A percentile compares a stretch with the other conserved stretches of the same genome.
These are phyloP conservation scores for Nitzschia sp. DNA, from an alignment of 108 stramenopile genomes.

Conservation along the genomic window DNA sequence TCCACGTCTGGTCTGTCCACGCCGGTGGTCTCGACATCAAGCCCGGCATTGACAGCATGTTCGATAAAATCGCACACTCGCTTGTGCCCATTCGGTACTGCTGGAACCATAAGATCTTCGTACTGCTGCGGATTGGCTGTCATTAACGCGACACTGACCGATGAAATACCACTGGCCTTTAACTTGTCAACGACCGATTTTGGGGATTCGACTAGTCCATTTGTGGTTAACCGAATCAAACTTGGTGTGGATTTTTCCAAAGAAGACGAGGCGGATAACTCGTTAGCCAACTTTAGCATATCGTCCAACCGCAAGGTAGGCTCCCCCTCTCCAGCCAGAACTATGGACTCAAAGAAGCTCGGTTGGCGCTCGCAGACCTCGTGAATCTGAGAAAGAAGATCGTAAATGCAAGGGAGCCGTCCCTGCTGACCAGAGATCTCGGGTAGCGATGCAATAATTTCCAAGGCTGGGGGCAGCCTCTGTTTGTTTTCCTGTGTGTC, in stretches of 20 bases:
- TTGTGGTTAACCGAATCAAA: constrained; percentile 46
- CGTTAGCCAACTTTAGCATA: constrained; percentile 31
- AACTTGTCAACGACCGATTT: constrained; percentile 10
- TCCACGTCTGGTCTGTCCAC: constrained; percentile 69
- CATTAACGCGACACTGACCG: constrained; percentile 50
- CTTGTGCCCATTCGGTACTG: constrained; percentile 29
- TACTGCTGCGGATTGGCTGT: constrained; percentile 44
- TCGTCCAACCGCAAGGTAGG: constrained; percentile 69
- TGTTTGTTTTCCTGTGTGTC: constrained; percentile 13
- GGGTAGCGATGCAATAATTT: background rate
- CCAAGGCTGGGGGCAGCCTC: constrained; percentile 19
- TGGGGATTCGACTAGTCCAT: constrained; percentile 36
- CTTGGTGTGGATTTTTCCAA: constrained; percentile 1
- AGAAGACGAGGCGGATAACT: background rate
- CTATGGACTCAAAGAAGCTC: constrained; percentile 46
- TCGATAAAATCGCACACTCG: constrained; percentile 56
- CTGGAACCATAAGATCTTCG: constrained; percentile 40
- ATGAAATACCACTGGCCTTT: constrained; percentile 23
- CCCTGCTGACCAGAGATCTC: background rate
- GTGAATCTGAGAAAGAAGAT: constrained; percentile 40
- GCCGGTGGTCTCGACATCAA: constrained; percentile 70
- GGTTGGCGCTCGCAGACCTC: background rate
- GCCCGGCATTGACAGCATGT: constrained; percentile 43
- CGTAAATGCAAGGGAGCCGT: background rate
- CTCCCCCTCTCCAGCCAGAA: constrained; percentile 78